These are phyloP conservation scores for Paramecium bursaria DNA, from an alignment of 73 alveolate genomes.

Conservation along the genomic window DNA sequence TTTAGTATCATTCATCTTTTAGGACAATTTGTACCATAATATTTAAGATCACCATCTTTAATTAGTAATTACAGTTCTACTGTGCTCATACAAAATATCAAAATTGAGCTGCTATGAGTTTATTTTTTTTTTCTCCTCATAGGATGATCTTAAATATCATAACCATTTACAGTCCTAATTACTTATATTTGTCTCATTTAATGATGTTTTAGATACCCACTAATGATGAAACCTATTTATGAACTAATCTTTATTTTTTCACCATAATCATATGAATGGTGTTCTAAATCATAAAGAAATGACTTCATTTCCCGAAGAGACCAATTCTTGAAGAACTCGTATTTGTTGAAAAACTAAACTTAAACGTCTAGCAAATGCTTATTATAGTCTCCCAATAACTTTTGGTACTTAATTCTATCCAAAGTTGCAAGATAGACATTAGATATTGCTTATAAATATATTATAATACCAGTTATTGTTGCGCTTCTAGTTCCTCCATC, in stretches of 20 bases:
- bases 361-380: constrained; percentile 16
- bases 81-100: constrained; percentile 6
- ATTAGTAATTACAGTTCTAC: not conserved
- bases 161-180: no score
- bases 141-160: constrained; percentile 50
- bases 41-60: constrained; percentile 35
- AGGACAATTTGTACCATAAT: no score
- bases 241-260: constrained; percentile 4
- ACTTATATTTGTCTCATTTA: constrained; percentile 1
- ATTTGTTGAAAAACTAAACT: constrained; percentile 12
- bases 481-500: constrained; percentile 15
- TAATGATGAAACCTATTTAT: constrained; percentile 1
- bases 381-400: constrained; percentile 46
- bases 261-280: constrained; percentile 33
- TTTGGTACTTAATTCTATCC: not conserved
- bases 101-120: not conserved
- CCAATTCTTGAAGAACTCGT: constrained; percentile 25
- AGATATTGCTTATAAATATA: no score
- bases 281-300: constrained; percentile 18
- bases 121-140: not conserved
- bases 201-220: constrained; percentile 5
- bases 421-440: constrained; percentile 37
- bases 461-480: not conserved
- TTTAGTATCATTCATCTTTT: no score
- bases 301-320: constrained; percentile 30